Percentiles rank a stretch among this genome's conserved stretches.
Conservation (phyloP, 306 rosid genomes). For the Fragaria vesca region DNA sequence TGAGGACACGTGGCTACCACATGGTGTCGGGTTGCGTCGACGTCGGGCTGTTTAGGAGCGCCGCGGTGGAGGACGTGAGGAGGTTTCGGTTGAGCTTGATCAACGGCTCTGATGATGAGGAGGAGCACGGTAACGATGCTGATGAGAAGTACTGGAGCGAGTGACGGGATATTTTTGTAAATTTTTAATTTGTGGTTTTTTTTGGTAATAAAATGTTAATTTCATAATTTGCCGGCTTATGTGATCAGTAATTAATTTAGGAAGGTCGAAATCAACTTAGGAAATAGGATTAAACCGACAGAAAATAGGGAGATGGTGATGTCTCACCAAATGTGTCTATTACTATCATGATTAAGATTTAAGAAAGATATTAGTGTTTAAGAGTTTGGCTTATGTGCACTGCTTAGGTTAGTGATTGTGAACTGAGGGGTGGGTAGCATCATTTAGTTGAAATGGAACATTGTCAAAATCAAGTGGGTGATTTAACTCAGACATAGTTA, state of each 20-base stretch:
- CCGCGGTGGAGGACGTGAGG: constrained; percentile 63
- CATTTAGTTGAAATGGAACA: background rate
- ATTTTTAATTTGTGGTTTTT: background rate
- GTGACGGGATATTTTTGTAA: constrained; percentile 15
- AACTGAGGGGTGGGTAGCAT: background rate
- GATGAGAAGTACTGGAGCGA: constrained; percentile 85
- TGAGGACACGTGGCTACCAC: constrained; percentile 62
- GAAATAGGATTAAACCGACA: background rate
- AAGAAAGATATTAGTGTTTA: background rate
- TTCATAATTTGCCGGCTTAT: background rate
- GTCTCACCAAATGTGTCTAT: background rate
- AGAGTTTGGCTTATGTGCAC: background rate
- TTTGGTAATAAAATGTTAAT: background rate
- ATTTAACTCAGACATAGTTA: no score
- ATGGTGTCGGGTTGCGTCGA: constrained; percentile 70
- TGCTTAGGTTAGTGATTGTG: background rate
- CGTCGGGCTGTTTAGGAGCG: constrained; percentile 56
- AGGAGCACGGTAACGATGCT: constrained; percentile 36
- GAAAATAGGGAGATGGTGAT: background rate
- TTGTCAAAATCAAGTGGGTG: background rate
- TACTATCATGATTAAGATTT: background rate
- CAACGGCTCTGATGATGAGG: constrained; percentile 40
- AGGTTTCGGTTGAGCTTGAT: constrained; percentile 43
- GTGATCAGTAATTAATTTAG: background rate
- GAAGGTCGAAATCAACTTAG: background rate